These are phyloP conservation scores for Dactylella cylindrospora DNA, from an alignment of 2,329 filamentous ascomycete species.

Conservation along the genomic window DNA sequence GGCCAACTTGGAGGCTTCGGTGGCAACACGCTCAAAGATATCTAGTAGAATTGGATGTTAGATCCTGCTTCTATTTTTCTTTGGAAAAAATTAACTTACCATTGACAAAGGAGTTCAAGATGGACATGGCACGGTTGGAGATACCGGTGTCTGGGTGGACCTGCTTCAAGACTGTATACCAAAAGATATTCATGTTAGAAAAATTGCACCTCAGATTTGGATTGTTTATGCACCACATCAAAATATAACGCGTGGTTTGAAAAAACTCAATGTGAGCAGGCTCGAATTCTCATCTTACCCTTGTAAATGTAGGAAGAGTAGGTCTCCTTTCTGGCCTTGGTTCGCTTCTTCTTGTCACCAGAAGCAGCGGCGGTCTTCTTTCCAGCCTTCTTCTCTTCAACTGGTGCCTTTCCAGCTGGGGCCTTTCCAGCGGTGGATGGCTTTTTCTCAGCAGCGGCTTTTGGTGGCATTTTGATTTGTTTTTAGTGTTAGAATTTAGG, in stretches of 20 bases:
- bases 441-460: conserved; percentile 92
- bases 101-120: conserved; percentile 99
- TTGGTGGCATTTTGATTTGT: conserved; percentile 82
- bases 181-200: conserved; percentile 19
- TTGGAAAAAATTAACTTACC: conserved; percentile 61
- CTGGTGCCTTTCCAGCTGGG: conserved; percentile 73
- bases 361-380: conserved; percentile 95
- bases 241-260: no score
- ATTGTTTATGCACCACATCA: neutral
- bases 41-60: conserved; percentile 59
- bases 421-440: conserved; percentile 92
- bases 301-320: conserved; percentile 99
- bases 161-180: conserved; percentile 86
- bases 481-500: conserved; percentile 46
- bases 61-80: neutral
- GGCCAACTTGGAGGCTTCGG: conserved; percentile 97
- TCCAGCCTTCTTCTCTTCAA: conserved; percentile 98
- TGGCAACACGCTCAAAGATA: conserved; percentile 98
- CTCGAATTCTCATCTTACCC: conserved; percentile 69
- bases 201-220: conserved; percentile 52
- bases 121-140: conserved; percentile 99
- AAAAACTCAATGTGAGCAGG: no score
- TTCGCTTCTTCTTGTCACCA: conserved; percentile 99
- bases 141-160: conserved; percentile 99
- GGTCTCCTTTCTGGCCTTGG: conserved; percentile 99